Percentiles rank a stretch among this genome's conserved stretches.
These are phyloP conservation scores for Cochlearia excelsa DNA, from an alignment of 345 rosid species.

Conservation along the genomic window DNA sequence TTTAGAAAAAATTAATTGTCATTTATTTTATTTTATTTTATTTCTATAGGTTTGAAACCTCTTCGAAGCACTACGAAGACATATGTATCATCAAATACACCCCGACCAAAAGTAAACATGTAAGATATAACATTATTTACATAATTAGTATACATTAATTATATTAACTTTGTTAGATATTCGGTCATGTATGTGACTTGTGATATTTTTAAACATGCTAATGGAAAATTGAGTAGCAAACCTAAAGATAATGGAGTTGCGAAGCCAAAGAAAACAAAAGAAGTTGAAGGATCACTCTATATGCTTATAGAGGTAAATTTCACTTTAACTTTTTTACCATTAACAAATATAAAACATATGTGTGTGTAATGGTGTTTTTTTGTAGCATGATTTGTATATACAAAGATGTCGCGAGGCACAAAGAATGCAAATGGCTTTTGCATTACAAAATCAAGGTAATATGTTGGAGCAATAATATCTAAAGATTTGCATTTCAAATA, in stretches of 20 bases:
- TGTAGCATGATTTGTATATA: slow-evolving; percentile 15
- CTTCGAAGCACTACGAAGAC: background rate
- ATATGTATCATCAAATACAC: background rate
- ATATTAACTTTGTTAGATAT: background rate
- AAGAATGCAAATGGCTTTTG: slow-evolving; percentile 24
- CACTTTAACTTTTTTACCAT: background rate
- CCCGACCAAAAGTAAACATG: slow-evolving; percentile 20
- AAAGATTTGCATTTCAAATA: background rate
- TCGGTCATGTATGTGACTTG: background rate
- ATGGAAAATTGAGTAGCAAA: slow-evolving; percentile 16
- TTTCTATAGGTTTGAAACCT: slow-evolving; percentile 24
- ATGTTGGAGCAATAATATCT: slow-evolving; percentile 12
- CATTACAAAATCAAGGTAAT: slow-evolving; percentile 11
- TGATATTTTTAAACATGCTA: slow-evolving; percentile 12
- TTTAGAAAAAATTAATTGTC: background rate
- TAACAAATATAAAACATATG: background rate
- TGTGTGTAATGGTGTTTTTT: background rate
- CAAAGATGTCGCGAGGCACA: slow-evolving; percentile 19
- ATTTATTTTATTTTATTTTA: slow-evolving; percentile 6
- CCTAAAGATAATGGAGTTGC: slow-evolving; percentile 9
- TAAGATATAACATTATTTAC: slow-evolving; percentile 10
- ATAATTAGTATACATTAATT: background rate
- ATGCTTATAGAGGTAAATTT: slow-evolving; percentile 25
- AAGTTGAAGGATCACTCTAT: slow-evolving; percentile 26
- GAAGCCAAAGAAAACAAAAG: slow-evolving; percentile 27